A percentile compares a stretch with the other conserved stretches of the same genome.
Conservation (phyloP, 2,329 filamentous ascomycete genomes). For the Arthroderma sp. region DNA sequence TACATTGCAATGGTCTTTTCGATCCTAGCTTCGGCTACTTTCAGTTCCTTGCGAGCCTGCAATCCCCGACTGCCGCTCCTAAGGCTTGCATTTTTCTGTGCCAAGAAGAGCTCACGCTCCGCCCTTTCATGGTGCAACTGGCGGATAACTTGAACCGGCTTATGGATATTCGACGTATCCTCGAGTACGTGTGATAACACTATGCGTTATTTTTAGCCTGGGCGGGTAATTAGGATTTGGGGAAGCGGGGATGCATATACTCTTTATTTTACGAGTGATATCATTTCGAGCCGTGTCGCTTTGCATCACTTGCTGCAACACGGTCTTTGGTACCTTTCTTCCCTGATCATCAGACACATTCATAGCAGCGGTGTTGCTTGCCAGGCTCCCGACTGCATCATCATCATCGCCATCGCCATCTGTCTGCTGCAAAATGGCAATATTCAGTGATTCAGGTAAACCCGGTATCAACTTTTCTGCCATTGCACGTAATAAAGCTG, state of each 20-base stretch:
- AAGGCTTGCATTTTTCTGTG: slow-evolving; percentile 59
- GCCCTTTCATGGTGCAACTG: slow-evolving; percentile 49
- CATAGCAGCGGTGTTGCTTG: neutral
- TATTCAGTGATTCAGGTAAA: slow-evolving; percentile 50
- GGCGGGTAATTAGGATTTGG: no score
- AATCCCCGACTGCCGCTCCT: slow-evolving; percentile 63
- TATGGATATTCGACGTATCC: slow-evolving; percentile 39
- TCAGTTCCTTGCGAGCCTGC: slow-evolving; percentile 62
- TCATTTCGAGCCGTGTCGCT: slow-evolving; percentile 39
- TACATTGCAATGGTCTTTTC: slow-evolving; percentile 43
- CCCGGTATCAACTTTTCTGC: slow-evolving; percentile 67
- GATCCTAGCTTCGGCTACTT: slow-evolving; percentile 53
- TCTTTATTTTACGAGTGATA: slow-evolving; percentile 47
- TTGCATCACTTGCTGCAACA: slow-evolving; percentile 53
- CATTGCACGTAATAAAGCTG: slow-evolving; percentile 60
- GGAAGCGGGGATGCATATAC: slow-evolving; percentile 25
- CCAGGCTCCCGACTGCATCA: neutral
- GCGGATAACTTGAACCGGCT: slow-evolving; percentile 48
- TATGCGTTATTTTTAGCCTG: slow-evolving; percentile 10
- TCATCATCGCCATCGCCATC: slow-evolving; percentile 22
- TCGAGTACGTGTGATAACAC: slow-evolving; percentile 50
- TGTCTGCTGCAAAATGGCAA: slow-evolving; percentile 59
- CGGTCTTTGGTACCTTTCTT: slow-evolving; percentile 28
- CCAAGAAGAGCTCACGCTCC: slow-evolving; percentile 50
- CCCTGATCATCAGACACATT: neutral